Evolutionary conservation across 495 filamentous ascomycete species (phyloP).

Genomic region (Stereocaulon alpinum): DNA sequence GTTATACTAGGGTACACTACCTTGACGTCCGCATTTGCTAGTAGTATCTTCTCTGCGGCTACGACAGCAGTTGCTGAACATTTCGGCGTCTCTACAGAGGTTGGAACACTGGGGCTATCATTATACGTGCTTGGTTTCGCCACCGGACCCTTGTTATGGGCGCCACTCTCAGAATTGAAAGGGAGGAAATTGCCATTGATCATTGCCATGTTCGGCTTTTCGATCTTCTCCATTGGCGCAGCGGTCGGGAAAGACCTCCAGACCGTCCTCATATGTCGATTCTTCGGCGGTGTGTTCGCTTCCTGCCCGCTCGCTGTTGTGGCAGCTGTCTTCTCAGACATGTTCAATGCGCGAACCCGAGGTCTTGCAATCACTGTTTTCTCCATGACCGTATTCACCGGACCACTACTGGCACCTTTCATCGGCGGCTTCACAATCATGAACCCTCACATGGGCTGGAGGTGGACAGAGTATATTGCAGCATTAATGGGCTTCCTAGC

Average conservation of each 20-base stretch:
- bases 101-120: slow-evolving; percentile 45
- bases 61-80: slow-evolving; percentile 34
- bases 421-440: slow-evolving; percentile 75
- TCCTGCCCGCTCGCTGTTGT: slow-evolving; percentile 75
- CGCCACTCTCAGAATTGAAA: slow-evolving; percentile 53
- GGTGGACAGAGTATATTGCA: slow-evolving; percentile 71
- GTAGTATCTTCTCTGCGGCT: slow-evolving; percentile 46
- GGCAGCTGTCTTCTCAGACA: slow-evolving; percentile 79
- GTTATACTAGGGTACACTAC: slow-evolving; percentile 73
- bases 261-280: slow-evolving; percentile 72
- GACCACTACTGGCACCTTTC: slow-evolving; percentile 72
- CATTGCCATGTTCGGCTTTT: slow-evolving; percentile 66
- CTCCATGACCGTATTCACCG: slow-evolving; percentile 73
- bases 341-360: slow-evolving; percentile 58
- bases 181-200: slow-evolving; percentile 57
- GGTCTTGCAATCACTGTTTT: slow-evolving; percentile 77
- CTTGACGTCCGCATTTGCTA: slow-evolving; percentile 54
- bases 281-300: slow-evolving; percentile 67
- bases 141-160: slow-evolving; percentile 51
- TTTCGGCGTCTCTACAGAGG: slow-evolving; percentile 45
- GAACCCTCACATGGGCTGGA: slow-evolving; percentile 60
- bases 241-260: slow-evolving; percentile 71
- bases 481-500: slow-evolving; percentile 67
- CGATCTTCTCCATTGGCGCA: slow-evolving; percentile 61
- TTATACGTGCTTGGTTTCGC: slow-evolving; percentile 55